phyloP scores from a whole-genome alignment of 768 basidiomycete genomes.

The Lactarius pseudohatsudake region DNA sequence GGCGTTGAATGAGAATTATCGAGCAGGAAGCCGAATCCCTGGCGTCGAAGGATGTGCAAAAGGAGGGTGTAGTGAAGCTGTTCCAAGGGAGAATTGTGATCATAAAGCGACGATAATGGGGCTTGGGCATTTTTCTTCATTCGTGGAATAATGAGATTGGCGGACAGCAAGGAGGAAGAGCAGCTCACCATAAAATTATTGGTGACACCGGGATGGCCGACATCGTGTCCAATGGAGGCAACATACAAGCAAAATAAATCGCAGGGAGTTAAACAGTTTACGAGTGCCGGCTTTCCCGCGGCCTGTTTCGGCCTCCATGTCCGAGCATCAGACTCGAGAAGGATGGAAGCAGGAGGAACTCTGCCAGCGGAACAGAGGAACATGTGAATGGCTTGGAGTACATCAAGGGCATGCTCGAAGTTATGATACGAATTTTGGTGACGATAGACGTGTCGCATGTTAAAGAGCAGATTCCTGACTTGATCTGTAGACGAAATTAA shows the following conservation, averaged over 20 bases:
- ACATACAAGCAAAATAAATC: conserved; percentile 86
- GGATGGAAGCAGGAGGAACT: conserved; percentile 73
- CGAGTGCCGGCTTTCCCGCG: conserved; percentile 24
- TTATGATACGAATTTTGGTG: conserved; percentile 95
- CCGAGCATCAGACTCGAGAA: conserved; percentile 47
- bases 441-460: conserved; percentile 91
- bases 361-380: conserved; percentile 78
- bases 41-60: conserved; percentile 72
- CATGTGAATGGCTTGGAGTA: conserved; percentile 87
- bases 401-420: conserved; percentile 95
- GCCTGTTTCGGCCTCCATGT: conserved; percentile 43
- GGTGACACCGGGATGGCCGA: conserved; percentile 92
- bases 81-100: conserved; percentile 88
- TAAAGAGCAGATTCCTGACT: conserved; percentile 75
- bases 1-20: conserved; percentile 51
- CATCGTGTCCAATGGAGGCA: conserved; percentile 96
- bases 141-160: conserved; percentile 19
- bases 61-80: conserved; percentile 87
- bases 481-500: conserved; percentile 48
- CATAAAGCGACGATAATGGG: conserved; percentile 84
- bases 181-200: conserved; percentile 88
- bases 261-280: conserved; percentile 49
- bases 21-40: conserved; percentile 70
- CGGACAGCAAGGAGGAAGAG: background rate
- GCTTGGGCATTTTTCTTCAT: conserved; percentile 88